These are phyloP conservation scores for Gracilaria domingensis DNA, from an alignment of 23 red algal species.

Conservation along the genomic window DNA sequence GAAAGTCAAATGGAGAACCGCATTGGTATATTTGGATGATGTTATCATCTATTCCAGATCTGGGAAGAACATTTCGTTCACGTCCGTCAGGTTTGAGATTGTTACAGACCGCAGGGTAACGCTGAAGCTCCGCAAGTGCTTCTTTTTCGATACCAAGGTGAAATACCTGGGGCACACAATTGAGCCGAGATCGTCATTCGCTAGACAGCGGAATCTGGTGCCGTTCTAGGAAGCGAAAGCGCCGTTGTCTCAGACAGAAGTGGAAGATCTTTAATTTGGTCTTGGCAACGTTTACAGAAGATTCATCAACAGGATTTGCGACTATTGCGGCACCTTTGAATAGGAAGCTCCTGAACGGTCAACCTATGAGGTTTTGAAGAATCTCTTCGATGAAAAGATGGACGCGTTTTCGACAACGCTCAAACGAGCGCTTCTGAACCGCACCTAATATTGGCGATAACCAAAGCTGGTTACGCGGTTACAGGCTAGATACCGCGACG, in stretches of 20 bases:
- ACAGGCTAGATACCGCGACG: conserved; percentile 23
- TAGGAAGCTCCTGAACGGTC: not conserved
- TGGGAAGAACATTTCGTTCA: conserved; percentile 40
- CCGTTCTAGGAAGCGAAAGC: conserved; percentile 14
- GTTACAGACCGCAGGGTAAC: not conserved
- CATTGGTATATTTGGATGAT: conserved; percentile 52
- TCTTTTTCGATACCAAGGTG: conserved; percentile 2
- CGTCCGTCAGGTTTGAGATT: conserved; percentile 10
- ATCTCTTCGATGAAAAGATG: not conserved
- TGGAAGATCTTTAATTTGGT: conserved; percentile 45
- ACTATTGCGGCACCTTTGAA: conserved; percentile 38
- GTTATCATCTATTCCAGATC: conserved; percentile 40
- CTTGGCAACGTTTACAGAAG: conserved; percentile 8
- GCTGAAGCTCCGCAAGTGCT: conserved; percentile 45
- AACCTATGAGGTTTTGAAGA: not conserved
- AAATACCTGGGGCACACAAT: conserved; percentile 41
- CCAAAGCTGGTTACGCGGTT: conserved; percentile 6
- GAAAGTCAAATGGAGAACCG: conserved; percentile 13
- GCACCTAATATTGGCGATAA: conserved; percentile 32
- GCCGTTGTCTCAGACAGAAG: conserved; percentile 21
- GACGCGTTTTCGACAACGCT: conserved; percentile 27
- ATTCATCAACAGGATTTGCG: conserved; percentile 46
- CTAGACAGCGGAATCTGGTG: conserved; percentile 7
- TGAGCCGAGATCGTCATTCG: conserved; percentile 17
- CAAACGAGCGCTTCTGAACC: not conserved